Evolutionary conservation across 495 filamentous ascomycete genomes (phyloP).

Genomic region (Xeromyces bisporus): DNA sequence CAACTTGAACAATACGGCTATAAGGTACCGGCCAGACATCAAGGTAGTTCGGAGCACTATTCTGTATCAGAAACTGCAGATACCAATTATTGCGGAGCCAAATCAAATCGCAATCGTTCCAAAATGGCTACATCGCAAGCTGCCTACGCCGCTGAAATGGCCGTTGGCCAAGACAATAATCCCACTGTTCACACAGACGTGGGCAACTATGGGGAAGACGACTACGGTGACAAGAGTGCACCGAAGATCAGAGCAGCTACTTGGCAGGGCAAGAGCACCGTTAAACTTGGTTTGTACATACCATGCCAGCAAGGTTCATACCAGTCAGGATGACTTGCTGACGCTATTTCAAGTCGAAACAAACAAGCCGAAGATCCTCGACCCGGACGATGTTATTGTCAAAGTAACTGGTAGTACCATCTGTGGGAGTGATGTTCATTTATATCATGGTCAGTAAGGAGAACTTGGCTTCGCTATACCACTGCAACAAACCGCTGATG

Average conservation of each 20-base stretch:
- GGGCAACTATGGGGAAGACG: slow-evolving; percentile 9
- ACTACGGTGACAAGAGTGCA: slow-evolving; percentile 2
- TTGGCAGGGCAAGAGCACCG: slow-evolving; percentile 24
- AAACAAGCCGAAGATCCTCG: slow-evolving; percentile 53
- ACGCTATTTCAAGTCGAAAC: slow-evolving; percentile 30
- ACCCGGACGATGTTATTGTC: slow-evolving; percentile 63
- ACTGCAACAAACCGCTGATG: too few species aligned
- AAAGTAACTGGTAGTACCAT: slow-evolving; percentile 75
- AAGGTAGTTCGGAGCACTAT: too few species aligned
- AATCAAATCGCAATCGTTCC: too few species aligned
- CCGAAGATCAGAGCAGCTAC: slow-evolving; percentile 10
- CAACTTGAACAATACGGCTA: too few species aligned
- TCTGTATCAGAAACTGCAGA: too few species aligned
- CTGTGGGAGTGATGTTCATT: slow-evolving; percentile 74
- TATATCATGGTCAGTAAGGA: slow-evolving; percentile 49
- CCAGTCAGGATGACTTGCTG: background rate
- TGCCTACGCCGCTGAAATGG: slow-evolving; percentile 47
- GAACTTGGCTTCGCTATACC: too few species aligned
- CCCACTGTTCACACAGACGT: slow-evolving; percentile 14
- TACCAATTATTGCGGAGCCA: too few species aligned
- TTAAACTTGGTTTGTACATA: slow-evolving; percentile 19
- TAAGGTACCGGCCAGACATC: too few species aligned
- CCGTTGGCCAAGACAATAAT: slow-evolving; percentile 40
- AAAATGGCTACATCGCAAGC: slow-evolving; percentile 44
- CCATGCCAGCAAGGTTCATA: slow-evolving; percentile 25